phyloP scores from a whole-genome alignment of 805 yeast genomes.

The Spathaspora hagerdaliae region DNA sequence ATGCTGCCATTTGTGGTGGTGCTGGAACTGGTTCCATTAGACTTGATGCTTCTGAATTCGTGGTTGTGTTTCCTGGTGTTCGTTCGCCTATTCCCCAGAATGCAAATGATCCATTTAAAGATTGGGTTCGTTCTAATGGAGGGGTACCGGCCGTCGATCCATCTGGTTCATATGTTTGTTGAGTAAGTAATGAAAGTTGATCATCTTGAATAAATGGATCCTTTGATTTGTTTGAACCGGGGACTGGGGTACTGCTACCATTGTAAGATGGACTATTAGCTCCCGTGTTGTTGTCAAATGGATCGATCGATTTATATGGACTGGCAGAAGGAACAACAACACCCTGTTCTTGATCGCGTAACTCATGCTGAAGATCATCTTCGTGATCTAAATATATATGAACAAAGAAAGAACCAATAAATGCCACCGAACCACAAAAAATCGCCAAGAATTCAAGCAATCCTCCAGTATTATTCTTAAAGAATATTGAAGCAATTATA shows the following conservation, averaged over 20 bases:
- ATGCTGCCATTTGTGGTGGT: no score
- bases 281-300: background rate
- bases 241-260: no score
- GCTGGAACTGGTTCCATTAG: background rate
- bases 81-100: slow-evolving; percentile 40
- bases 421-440: slow-evolving; percentile 45
- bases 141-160: background rate
- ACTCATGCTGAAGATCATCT: slow-evolving; percentile 12
- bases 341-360: slow-evolving; percentile 4
- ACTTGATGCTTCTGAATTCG: slow-evolving; percentile 4
- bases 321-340: background rate
- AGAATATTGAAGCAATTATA: slow-evolving; percentile 49
- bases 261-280: no score
- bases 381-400: slow-evolving; percentile 29
- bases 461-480: slow-evolving; percentile 49
- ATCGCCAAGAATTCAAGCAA: slow-evolving; percentile 53
- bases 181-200: background rate
- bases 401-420: slow-evolving; percentile 44
- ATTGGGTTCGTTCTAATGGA: slow-evolving; percentile 5
- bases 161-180: background rate
- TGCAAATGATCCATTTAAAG: slow-evolving; percentile 31
- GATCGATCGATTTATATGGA: background rate
- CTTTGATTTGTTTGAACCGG: background rate
- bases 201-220: background rate
- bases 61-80: slow-evolving; percentile 17